Evolutionary conservation across 768 basidiomycete genomes (phyloP), one percentile per base, ranked within the genome.

Genomic region (Boletus subparvulus): DNA sequence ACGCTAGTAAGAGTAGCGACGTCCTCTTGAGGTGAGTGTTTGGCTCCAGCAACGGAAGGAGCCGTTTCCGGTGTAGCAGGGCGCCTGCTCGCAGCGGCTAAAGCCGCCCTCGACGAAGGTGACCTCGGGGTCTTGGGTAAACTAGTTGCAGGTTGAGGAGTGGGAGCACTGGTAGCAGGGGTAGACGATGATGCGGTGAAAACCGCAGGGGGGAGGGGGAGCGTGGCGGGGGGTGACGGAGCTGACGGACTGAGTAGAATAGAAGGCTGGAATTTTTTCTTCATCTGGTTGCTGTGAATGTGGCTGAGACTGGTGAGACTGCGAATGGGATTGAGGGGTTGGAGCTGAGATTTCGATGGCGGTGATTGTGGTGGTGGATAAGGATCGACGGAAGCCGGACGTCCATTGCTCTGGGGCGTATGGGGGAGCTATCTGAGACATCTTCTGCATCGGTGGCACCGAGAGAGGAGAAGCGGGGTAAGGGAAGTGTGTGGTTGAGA

Each of bases 121-220:
- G 90, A 90, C 69, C 85, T 90, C 1, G 87, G 82, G 6, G 79
- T 80, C 63, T 82, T 82, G 1, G 88, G 88, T 11, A 87, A 88
- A 35, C 80, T 77, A 26, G 78, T 77, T 10, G 63, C 50, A 6
- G 78, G 63, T 33, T 69, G 69, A 14, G 78, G 77, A 17, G 78
- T 77, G 6, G 71, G 63, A 24, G 78, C 74, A 53, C 67, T 74
- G 17, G 79, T 73, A 11, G 77, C 78, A 11, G 86, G 84, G 6
- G 86, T 87, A 1, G 81, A 73, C 9, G 75, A 72, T 2, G 80
- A 71, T 16, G 73, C 73, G n/a, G 14, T 56, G 2, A 74, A 74
- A 21, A 19, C 55, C 3, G 75, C 75, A 46, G 81, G 79, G 26
- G 80, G 77, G 5, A 84, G 79, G 3, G 82, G 74, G 71, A 30